Percentiles rank a stretch among this genome's conserved stretches.
Evolutionary conservation across 768 basidiomycete species (phyloP).

Genomic region (Amanita fuliginea): DNA sequence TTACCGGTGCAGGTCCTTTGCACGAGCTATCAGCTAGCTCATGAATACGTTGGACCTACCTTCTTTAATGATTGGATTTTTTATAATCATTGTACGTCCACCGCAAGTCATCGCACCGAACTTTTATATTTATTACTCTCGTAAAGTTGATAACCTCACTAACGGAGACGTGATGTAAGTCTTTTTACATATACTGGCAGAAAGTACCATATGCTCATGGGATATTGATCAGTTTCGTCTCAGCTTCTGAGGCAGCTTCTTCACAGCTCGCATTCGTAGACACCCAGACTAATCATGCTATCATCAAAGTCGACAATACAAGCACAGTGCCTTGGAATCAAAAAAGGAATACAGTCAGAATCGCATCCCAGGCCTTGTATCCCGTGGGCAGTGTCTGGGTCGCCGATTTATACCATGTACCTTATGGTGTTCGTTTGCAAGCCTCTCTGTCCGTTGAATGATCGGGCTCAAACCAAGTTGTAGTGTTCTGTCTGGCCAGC

Average conservation of each 20-base stretch:
- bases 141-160: background rate
- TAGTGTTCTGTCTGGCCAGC: conserved; percentile 70
- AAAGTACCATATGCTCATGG: background rate
- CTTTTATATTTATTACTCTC: background rate
- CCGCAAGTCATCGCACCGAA: background rate
- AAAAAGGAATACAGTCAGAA: conserved; percentile 62
- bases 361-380: conserved; percentile 44
- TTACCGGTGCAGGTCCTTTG: background rate
- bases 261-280: conserved; percentile 54
- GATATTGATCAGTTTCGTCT: conserved; percentile 32
- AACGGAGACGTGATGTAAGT: background rate
- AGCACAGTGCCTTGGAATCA: conserved; percentile 36
- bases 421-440: conserved; percentile 39
- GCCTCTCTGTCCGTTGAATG: background rate
- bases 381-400: conserved; percentile 54
- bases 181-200: background rate
- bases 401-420: conserved; percentile 53
- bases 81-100: background rate
- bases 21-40: background rate
- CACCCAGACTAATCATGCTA: conserved; percentile 51
- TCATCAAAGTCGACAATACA: conserved; percentile 70
- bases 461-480: background rate
- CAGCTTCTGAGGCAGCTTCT: conserved; percentile 31
- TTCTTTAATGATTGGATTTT: background rate
- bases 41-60: background rate